Percentiles rank a stretch among this genome's conserved stretches.
Conservation (phyloP, 352 stramenopile species). For the Pythium insidiosum region DNA sequence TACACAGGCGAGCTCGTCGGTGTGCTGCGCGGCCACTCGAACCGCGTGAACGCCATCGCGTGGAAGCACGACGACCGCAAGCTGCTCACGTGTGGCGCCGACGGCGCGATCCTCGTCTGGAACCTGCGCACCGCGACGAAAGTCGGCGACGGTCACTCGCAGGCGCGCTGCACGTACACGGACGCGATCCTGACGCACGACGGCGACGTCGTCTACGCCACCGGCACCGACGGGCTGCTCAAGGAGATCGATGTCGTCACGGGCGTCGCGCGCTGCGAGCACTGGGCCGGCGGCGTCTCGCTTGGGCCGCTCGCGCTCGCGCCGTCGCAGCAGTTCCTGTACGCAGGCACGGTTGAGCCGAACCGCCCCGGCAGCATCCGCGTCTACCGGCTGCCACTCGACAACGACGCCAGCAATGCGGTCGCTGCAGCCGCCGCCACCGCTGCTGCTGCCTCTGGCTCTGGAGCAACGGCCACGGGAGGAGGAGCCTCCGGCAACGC, state of each 20-base stretch:
- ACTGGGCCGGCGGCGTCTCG: slow-evolving; percentile 33
- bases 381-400: slow-evolving; percentile 62
- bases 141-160: slow-evolving; percentile 69
- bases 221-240: slow-evolving; percentile 85
- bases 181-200: slow-evolving; percentile 55
- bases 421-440: no score
- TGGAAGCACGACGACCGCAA: slow-evolving; percentile 78
- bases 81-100: slow-evolving; percentile 63
- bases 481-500: no score
- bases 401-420: slow-evolving; percentile 28
- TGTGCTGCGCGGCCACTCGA: slow-evolving; percentile 73
- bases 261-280: slow-evolving; percentile 41
- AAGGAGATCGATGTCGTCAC: slow-evolving; percentile 85
- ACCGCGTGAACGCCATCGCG: slow-evolving; percentile 68
- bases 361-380: slow-evolving; percentile 57
- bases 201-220: slow-evolving; percentile 77
- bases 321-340: slow-evolving; percentile 85
- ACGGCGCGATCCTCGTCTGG: slow-evolving; percentile 75
- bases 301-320: slow-evolving; percentile 81
- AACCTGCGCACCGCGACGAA: slow-evolving; percentile 66
- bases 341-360: slow-evolving; percentile 77
- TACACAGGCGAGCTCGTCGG: slow-evolving; percentile 70
- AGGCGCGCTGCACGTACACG: slow-evolving; percentile 66
- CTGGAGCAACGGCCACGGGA: no score
- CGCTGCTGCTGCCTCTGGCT: no score